Percentiles rank a stretch among this genome's conserved stretches.
Evolutionary conservation across 768 basidiomycete species (phyloP).

Genomic region (Auriscalpium vulgare): DNA sequence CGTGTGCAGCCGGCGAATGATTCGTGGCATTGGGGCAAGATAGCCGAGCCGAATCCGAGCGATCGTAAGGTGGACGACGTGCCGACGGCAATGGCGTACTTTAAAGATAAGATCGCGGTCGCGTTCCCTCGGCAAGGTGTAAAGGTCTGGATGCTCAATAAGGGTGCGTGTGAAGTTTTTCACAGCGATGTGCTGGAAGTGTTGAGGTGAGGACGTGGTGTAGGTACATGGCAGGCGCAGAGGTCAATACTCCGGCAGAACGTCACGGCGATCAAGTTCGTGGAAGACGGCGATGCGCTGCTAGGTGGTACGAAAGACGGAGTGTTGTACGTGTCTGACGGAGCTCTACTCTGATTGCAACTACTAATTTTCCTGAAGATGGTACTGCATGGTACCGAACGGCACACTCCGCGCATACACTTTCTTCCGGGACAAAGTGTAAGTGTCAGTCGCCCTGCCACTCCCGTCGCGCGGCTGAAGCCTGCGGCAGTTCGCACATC

Average conservation of each 20-base stretch:
- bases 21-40: conserved; percentile 9
- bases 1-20: not conserved
- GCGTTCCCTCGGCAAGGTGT: conserved; percentile 14
- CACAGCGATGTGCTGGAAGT: conserved; percentile 27
- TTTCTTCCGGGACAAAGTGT: conserved; percentile 56
- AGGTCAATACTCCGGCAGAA: conserved; percentile 57
- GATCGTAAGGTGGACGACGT: conserved; percentile 7
- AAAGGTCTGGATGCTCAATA: conserved; percentile 13
- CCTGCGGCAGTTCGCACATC: conserved; percentile 37
- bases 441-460: conserved; percentile 16
- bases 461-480: conserved; percentile 8
- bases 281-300: conserved; percentile 54
- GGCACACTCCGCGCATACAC: conserved; percentile 54
- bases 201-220: not conserved
- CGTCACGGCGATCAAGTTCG: conserved; percentile 55
- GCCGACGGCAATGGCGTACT: conserved; percentile 14
- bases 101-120: conserved; percentile 12
- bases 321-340: conserved; percentile 40
- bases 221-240: conserved; percentile 59
- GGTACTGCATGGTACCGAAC: conserved; percentile 63
- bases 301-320: conserved; percentile 67
- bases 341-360: not conserved
- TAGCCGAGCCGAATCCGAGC: conserved; percentile 4
- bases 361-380: conserved; percentile 27
- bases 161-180: conserved; percentile 6